Evolutionary conservation across 78 protist genomes (phyloP), one percentile per base, ranked within the genome.

Genomic region (Dictyostelium purpureum): DNA sequence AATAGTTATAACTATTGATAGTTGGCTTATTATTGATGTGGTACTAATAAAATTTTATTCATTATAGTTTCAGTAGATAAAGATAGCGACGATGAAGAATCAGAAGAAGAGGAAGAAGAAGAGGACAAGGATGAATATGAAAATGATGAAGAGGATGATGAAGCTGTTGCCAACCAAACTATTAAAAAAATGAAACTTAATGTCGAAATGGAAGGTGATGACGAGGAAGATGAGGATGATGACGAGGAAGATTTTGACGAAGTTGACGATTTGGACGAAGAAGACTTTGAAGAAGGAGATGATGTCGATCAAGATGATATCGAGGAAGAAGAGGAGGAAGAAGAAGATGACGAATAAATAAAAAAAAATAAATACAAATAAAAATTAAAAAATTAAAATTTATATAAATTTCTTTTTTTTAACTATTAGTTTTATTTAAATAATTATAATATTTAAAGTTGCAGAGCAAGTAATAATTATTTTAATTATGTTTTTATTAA

Each of bases 131-230:
- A 66, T 14, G 89, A 80, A 14, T 11, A 42, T 14, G 79, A 51
- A 16, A 51, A 71, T n/a, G 31, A 43, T 31, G 54, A 59, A 11
- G 82, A 85, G 35, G 82, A 56, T 31, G 89, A 80, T 14, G 79
- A 77, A 35, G 79, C 74, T 24, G 21, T 24, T 38, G 49, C 19
- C 24, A 31, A 51, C 28, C 69, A 70, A 70, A 24, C 38, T 4
- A 66, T 26, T 26, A 71, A 38, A 43, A 38, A 38, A 38, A 71
- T 33, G 78, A 80, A 67, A 51, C 12, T 82, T 7, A 66, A 73
- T 38, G 75, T 85, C 4, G 75, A 85, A 14, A 69, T 85, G 4
- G 74, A 85, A 33, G 75, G 38, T 6, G 26, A 33, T 18, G 28
- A 33, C 0, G 75, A 67, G 21, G 52, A 67, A 0, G 75, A 67